phyloP scores from a whole-genome alignment of 2,329 filamentous ascomycete genomes.

The Phaeoacremonium minimum region DNA sequence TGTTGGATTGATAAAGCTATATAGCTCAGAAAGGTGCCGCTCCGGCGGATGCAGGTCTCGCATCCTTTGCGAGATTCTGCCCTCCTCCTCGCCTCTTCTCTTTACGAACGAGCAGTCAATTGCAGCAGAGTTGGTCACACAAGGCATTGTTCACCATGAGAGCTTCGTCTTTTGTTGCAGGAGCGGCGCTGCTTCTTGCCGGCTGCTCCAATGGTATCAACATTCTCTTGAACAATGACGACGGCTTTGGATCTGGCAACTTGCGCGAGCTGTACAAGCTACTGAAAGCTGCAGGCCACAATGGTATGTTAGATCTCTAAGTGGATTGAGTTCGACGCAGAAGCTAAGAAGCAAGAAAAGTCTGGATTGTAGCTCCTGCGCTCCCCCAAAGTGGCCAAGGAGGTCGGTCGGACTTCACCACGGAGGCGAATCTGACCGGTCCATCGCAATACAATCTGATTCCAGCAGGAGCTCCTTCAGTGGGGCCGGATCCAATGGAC shows the following conservation, averaged over 20 bases:
- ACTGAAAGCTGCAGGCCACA: slow-evolving; percentile 54
- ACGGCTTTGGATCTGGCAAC: slow-evolving; percentile 35
- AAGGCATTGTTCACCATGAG: no score
- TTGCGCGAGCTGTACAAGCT: slow-evolving; percentile 32
- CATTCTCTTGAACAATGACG: slow-evolving; percentile 21
- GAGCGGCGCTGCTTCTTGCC: no score
- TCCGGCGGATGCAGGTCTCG: no score
- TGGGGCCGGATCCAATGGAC: slow-evolving; percentile 47
- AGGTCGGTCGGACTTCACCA: slow-evolving; percentile 37
- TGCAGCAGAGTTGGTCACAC: no score
- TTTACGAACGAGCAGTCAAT: no score
- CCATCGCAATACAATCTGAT: slow-evolving; percentile 37
- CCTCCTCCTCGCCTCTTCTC: no score
- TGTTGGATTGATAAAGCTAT: no score
- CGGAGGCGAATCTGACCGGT: slow-evolving; percentile 30
- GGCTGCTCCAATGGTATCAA: not conserved
- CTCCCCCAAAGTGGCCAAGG: slow-evolving; percentile 40
- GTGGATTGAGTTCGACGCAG: no score
- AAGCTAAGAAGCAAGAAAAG: no score
- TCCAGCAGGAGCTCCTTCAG: slow-evolving; percentile 37
- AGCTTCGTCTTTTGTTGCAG: no score
- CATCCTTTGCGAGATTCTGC: no score
- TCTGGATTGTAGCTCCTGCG: slow-evolving; percentile 35
- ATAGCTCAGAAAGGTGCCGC: no score
- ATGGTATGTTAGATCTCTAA: slow-evolving; percentile 25